Evolutionary conservation across 164 flowering plant species (phyloP).

Genomic region (Magnolia officinalis): DNA sequence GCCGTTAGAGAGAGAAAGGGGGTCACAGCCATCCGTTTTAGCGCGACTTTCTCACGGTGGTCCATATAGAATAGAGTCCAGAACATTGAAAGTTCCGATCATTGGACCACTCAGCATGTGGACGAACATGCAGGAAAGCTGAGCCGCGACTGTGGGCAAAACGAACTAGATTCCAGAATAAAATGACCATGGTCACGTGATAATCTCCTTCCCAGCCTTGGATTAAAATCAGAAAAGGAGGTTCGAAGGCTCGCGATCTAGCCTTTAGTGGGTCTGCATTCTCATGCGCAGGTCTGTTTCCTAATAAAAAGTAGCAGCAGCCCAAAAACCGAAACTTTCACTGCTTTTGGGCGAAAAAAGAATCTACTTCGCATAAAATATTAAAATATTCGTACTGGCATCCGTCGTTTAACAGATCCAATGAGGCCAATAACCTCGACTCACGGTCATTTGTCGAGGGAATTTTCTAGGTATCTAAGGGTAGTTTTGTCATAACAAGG

Average conservation of each 20-base stretch:
- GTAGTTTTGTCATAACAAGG: neutral
- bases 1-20: too few species aligned
- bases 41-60: too few species aligned
- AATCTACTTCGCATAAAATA: conserved; percentile 7
- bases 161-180: neutral
- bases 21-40: too few species aligned
- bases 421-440: neutral
- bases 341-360: conserved; percentile 16
- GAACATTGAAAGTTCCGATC: neutral
- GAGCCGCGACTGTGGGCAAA: neutral
- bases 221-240: neutral
- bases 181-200: neutral
- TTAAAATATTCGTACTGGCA: neutral
- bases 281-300: neutral
- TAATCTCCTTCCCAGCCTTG: neutral
- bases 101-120: neutral
- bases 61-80: neutral
- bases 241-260: neutral
- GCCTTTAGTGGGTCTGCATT: neutral
- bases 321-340: conserved; percentile 9
- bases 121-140: neutral
- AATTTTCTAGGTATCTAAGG: neutral
- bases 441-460: neutral
- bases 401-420: neutral
- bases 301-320: conserved; percentile 8